These are phyloP conservation scores for Linum usitatissimum DNA, from an alignment of 345 rosid genomes.

Conservation along the genomic window DNA sequence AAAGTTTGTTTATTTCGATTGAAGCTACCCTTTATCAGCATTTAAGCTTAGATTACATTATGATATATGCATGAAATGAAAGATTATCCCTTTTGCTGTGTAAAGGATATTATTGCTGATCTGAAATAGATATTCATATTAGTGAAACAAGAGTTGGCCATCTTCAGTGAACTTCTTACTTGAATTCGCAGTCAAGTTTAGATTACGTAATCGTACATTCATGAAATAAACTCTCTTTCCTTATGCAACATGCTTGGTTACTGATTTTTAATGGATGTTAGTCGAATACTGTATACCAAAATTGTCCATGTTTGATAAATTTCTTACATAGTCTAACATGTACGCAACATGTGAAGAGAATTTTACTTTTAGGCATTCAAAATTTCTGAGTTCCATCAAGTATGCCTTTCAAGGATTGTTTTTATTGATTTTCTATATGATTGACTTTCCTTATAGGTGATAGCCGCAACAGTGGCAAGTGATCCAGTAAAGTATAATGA, in stretches of 20 bases:
- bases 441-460: constrained; percentile 42
- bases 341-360: not conserved
- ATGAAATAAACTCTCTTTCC: too few relatives aligned
- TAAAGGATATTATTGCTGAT: too few relatives aligned
- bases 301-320: not conserved
- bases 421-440: constrained; percentile 3
- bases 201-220: too few relatives aligned
- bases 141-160: too few relatives aligned
- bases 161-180: too few relatives aligned
- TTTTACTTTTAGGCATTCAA: not conserved
- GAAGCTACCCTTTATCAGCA: too few relatives aligned
- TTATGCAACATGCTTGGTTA: not conserved
- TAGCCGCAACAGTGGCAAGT: constrained; percentile 81
- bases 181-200: too few relatives aligned
- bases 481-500: constrained; percentile 64
- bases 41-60: too few relatives aligned
- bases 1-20: too few relatives aligned
- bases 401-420: not conserved
- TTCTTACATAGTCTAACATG: not conserved
- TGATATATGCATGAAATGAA: too few relatives aligned
- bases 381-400: not conserved
- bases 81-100: too few relatives aligned
- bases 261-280: not conserved
- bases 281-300: not conserved
- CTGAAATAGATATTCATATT: too few relatives aligned